phyloP scores from a whole-genome alignment of 805 yeast species.

The Lipomyces sp. region DNA sequence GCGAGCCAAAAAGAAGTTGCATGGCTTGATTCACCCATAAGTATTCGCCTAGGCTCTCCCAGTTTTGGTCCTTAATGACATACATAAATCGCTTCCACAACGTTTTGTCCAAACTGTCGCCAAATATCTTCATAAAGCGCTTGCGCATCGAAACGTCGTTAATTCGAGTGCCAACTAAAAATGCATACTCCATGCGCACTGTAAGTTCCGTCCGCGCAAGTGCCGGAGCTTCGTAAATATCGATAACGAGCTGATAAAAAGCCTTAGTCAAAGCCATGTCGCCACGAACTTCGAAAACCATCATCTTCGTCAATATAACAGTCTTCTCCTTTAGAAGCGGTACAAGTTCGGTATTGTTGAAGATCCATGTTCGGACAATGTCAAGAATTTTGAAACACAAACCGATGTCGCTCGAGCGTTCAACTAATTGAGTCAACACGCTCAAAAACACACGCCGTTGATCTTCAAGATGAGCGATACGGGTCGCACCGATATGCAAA shows the following conservation, averaged over 20 bases:
- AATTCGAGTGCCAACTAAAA: conserved; percentile 85
- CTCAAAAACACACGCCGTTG: conserved; percentile 87
- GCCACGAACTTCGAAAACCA: conserved; percentile 84
- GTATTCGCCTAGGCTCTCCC: conserved; percentile 92
- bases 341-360: conserved; percentile 73
- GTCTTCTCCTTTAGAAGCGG: conserved; percentile 97
- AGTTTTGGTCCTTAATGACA: conserved; percentile 89
- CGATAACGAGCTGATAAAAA: conserved; percentile 82
- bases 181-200: conserved; percentile 93
- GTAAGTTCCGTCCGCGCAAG: conserved; percentile 83
- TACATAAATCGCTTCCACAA: conserved; percentile 77
- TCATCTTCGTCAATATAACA: conserved; percentile 87
- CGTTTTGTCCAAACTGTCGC: conserved; percentile 72
- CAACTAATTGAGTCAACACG: conserved; percentile 82
- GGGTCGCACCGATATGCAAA: conserved; percentile 68
- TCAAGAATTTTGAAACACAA: conserved; percentile 70
- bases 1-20: conserved; percentile 77
- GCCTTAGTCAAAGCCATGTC: conserved; percentile 73
- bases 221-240: conserved; percentile 75
- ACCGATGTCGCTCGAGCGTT: conserved; percentile 74
- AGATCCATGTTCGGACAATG: conserved; percentile 86
- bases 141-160: conserved; percentile 71
- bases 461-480: conserved; percentile 86
- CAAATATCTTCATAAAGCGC: conserved; percentile 74
- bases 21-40: conserved; percentile 94